phyloP scores from a whole-genome alignment of 2,329 filamentous ascomycete genomes.

The Harringtonia lauricola region DNA sequence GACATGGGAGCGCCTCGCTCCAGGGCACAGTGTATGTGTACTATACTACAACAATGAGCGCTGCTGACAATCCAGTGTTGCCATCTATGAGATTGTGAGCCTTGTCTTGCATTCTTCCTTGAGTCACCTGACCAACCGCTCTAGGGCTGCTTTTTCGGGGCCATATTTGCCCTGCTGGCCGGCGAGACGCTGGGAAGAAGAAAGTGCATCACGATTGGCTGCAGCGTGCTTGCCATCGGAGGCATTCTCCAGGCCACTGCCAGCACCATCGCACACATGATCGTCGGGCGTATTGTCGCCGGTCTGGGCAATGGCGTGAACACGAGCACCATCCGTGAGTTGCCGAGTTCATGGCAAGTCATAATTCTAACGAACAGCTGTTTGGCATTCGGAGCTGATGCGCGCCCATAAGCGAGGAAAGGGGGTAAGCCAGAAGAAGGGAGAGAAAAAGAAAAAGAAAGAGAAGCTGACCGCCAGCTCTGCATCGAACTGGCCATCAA shows the following conservation, averaged over 20 bases:
- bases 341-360: slow-evolving; percentile 29
- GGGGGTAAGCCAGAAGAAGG: not conserved
- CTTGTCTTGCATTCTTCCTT: too few species aligned
- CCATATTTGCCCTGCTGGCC: slow-evolving; percentile 3
- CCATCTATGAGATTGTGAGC: slow-evolving; percentile 30
- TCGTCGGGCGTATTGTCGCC: slow-evolving; percentile 37
- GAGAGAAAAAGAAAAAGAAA: not conserved
- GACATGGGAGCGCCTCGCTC: slow-evolving; percentile 11
- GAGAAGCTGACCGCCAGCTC: not conserved
- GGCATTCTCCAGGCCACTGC: slow-evolving; percentile 17
- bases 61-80: slow-evolving; percentile 19
- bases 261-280: slow-evolving; percentile 29
- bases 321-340: slow-evolving; percentile 32
- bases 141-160: slow-evolving; percentile 8
- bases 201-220: slow-evolving; percentile 3
- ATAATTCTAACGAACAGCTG: slow-evolving; percentile 11
- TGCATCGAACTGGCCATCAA: slow-evolving; percentile 13
- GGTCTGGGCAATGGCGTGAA: slow-evolving; percentile 44
- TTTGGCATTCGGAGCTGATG: slow-evolving; percentile 1
- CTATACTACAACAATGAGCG: slow-evolving; percentile 37
- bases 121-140: too few species aligned
- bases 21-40: slow-evolving; percentile 29
- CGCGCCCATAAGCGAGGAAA: not conserved
- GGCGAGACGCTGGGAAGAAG: slow-evolving; percentile 6
- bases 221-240: slow-evolving; percentile 1